Percentiles rank a stretch among this genome's conserved stretches.
Conservation (phyloP, 2,329 filamentous ascomycete species). For the Fusarium cicatricum region DNA sequence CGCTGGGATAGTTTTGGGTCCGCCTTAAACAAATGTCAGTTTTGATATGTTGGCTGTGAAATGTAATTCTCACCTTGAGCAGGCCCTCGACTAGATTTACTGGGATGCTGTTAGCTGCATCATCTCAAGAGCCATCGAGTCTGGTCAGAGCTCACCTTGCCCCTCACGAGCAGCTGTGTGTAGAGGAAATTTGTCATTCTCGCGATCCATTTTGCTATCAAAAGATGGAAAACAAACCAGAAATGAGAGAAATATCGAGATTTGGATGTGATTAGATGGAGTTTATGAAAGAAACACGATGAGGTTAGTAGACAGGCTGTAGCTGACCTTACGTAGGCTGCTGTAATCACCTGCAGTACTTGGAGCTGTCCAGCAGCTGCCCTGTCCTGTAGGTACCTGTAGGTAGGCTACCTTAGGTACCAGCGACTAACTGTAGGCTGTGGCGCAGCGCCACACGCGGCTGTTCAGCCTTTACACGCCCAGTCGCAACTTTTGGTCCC, state of each 20-base stretch:
- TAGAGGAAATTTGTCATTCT: constrained; percentile 75
- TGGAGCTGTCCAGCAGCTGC: too few species aligned
- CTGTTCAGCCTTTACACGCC: constrained; percentile 38
- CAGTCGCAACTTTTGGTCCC: constrained; percentile 28
- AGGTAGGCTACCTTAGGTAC: constrained; percentile 12
- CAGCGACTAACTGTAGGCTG: background rate
- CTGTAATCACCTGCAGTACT: too few species aligned
- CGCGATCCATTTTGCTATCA: constrained; percentile 38
- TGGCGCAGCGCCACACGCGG: constrained; percentile 46
- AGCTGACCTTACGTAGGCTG: constrained; percentile 15
- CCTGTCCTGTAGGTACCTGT: too few species aligned
- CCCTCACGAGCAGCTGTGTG: constrained; percentile 89
- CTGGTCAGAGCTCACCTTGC: constrained; percentile 65
- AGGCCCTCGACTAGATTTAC: constrained; percentile 74
- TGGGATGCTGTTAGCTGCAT: constrained; percentile 47
- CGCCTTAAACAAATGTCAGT: constrained; percentile 59
- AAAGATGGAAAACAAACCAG: background rate
- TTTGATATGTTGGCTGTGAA: background rate
- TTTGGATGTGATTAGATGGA: background rate
- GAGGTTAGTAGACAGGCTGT: constrained; percentile 14
- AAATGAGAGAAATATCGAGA: background rate
- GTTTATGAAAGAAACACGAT: too few species aligned
- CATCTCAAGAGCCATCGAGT: background rate
- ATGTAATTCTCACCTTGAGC: constrained; percentile 39
- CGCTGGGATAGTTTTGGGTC: constrained; percentile 78